Evolutionary conservation across 305 asterid species (phyloP), one percentile per base, ranked within the genome.

Genomic region (Fraxinus dipetala): DNA sequence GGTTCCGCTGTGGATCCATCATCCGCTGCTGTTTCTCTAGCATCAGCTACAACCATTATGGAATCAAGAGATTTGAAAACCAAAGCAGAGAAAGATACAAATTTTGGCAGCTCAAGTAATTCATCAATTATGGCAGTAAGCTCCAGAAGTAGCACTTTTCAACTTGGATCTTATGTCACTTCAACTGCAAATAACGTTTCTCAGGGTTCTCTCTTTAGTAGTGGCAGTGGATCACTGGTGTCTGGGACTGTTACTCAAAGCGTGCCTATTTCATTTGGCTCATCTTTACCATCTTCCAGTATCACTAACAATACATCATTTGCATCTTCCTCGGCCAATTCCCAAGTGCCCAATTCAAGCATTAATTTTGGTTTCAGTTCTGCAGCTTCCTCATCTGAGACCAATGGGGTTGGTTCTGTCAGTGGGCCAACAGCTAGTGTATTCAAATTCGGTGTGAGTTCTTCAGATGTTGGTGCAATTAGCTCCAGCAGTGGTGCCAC

Each of bases 331-430:
- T 56, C 73, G 20, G 77, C 88, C 77, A 82, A 75, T 72, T 76
- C 87, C 30, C 82, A 81, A 77, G 76, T 7, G 20, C 56, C 34
- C 7, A 73, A 26, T 81, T 35, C 84, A 22, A 82, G 32, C 79
- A 61, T 13, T 48, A 80, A 75, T 78, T 88, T 83, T 63, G 91
- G 89, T 82, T 83, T 80, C 83, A 80, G 85, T 86, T 61, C 88
- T 9, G 78, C 88, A 30, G 85, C 88, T 75, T 80, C 94, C 76
- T 80, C 86, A 1, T 81, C 87, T 10, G 90, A 84, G 67, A 72
- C 89, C 76, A 86, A 76, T 72, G 31, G 87, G 20, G 70, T 32
- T 54, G 84, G 74, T 16, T 63, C 90, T 28, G 80, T 79, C 76
- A 83, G 83, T 77, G 89, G 81, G 36, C 76, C 85, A 1, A 34